Percentiles rank a stretch among this genome's conserved stretches.
These are phyloP conservation scores for Mycotypha africana DNA, from an alignment of 371 early-diverging fungal genomes.

Conservation along the genomic window DNA sequence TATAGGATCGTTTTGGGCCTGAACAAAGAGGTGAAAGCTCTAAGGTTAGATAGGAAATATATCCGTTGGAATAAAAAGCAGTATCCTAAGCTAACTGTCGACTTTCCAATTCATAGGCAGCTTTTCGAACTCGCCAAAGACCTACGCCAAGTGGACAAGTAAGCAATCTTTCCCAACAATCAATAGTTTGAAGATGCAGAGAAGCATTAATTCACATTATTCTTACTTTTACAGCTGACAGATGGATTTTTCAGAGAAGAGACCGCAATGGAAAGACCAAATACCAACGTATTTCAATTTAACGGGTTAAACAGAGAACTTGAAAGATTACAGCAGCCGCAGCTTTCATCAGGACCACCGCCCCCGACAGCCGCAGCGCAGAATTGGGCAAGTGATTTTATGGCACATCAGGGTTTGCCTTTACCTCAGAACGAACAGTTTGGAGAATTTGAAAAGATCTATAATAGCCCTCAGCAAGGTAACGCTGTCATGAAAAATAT, in stretches of 20 bases:
- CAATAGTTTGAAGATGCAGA: too few relatives aligned
- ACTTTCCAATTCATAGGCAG: too few relatives aligned
- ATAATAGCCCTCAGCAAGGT: constrained; percentile 2
- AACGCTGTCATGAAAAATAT: neutral
- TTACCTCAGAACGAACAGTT: constrained; percentile 48
- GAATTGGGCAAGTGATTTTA: constrained; percentile 71
- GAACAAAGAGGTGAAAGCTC: constrained; percentile 52
- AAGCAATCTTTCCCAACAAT: neutral
- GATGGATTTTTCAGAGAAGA: constrained; percentile 46
- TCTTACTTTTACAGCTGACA: constrained; percentile 24
- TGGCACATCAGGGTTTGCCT: constrained; percentile 35
- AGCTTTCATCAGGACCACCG: constrained; percentile 15
- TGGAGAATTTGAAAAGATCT: constrained; percentile 60
- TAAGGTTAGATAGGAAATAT: constrained; percentile 42
- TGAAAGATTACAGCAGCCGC: constrained; percentile 29
- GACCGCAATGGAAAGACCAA: constrained; percentile 25
- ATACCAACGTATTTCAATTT: constrained; percentile 43
- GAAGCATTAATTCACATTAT: neutral
- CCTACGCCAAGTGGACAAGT: constrained; percentile 15
- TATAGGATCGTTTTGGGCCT: constrained; percentile 58
- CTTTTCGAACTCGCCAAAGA: constrained; percentile 23
- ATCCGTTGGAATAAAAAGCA: too few relatives aligned
- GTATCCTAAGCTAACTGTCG: too few relatives aligned
- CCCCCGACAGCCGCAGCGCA: neutral
- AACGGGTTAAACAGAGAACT: constrained; percentile 54